Base-by-base conservation (phyloP, 805 yeast species). In the Saccharomyces mikatae region DNA sequence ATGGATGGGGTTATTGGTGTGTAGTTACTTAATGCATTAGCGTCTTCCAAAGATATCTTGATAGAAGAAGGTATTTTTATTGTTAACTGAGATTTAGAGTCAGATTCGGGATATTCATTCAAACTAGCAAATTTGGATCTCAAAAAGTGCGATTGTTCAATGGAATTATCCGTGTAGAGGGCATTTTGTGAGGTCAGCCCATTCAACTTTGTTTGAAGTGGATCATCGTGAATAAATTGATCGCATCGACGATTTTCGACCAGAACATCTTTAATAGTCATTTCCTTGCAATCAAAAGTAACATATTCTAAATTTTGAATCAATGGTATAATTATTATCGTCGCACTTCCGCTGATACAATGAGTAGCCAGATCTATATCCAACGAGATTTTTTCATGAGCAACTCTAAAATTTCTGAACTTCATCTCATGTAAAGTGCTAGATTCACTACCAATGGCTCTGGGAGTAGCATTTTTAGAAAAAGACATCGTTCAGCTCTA, bases 381-480 rank as follows among this genome's bases (percentile, higher is more conserved):
- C 21, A 92, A 71, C 27, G 80, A 78, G 13, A 92, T 87, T 60
- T 86, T 80, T 69, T 92, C 97, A 68, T 90, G 96, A 4, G 92
- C 90, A 24, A 92, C 79, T 62, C 80, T 83, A 67, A 87, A 82
- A 30, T 68, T 70, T 26, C 67, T 57, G 30, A 54, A 52, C 31
- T 53, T 47, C 51, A 52, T 47, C 36, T 50, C 46, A 46, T 57
- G 58, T 10, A 51, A 49, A 47, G 56, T 50, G 46, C 47, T 47
- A 21, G 61, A 46, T 54, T 60, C 64, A 14, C 58, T 26, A 41
- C 57, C 55, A 41, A 51, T 51, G 17, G 56, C 57, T 46, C 58
- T 58, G 13, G 68, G 68, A 14, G 71, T 66, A 6, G 66, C 57
- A 22, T 64, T 66, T 48, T 57, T 63, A 2, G 65, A 59, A 47